phyloP scores from a whole-genome alignment of 2,329 filamentous ascomycete genomes.

The Fonsecaea erecta region DNA sequence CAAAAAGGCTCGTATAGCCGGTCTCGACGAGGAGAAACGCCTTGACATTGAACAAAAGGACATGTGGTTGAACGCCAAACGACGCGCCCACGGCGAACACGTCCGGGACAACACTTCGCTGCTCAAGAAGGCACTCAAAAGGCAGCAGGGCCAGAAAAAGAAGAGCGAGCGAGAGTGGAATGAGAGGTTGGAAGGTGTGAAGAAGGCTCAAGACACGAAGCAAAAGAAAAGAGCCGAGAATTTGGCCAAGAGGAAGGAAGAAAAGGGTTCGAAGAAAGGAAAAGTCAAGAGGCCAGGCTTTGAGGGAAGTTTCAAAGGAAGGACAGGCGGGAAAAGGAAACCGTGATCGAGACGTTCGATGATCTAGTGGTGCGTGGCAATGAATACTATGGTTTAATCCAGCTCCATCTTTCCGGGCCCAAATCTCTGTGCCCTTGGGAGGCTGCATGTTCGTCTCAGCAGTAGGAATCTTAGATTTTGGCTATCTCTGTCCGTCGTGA shows the following conservation, averaged over 20 bases:
- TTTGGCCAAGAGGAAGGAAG: conserved; percentile 72
- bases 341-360: conserved; percentile 1
- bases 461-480: not conserved
- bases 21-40: conserved; percentile 77
- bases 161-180: conserved; percentile 91
- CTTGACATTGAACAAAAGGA: conserved; percentile 92
- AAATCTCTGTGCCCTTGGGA: not conserved
- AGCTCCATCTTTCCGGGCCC: not conserved
- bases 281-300: conserved; percentile 69
- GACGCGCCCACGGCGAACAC: conserved; percentile 85
- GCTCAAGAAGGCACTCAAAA: conserved; percentile 92
- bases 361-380: not conserved
- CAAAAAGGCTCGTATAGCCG: conserved; percentile 78
- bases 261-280: conserved; percentile 63
- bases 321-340: conserved; percentile 35
- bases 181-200: conserved; percentile 72
- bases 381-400: not conserved
- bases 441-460: not conserved
- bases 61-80: conserved; percentile 87
- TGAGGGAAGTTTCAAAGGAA: conserved; percentile 70
- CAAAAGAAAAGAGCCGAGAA: conserved; percentile 85
- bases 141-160: conserved; percentile 85
- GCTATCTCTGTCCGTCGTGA: too few relatives aligned
- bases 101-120: conserved; percentile 83
- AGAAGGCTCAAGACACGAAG: conserved; percentile 75